Base-by-base conservation (phyloP, 768 basidiomycete species). In the Daedaleopsis sinensis region DNA sequence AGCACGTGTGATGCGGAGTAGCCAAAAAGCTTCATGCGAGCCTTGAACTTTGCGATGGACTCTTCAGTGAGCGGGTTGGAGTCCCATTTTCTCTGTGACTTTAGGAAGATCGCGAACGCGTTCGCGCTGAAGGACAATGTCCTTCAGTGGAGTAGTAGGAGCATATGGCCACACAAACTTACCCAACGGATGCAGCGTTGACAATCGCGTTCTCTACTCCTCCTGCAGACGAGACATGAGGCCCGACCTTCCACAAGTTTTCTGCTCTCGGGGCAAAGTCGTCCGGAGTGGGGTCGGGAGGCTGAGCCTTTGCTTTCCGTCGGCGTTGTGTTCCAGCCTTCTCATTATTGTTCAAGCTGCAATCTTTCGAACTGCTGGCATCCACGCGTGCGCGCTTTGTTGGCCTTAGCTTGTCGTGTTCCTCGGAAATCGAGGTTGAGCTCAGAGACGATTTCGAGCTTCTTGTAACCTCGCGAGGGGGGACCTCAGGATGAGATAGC, bases 81-180 rank as follows among this genome's bases (percentile, higher is more conserved):
- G 11, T 74, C 77, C 94, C 94, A 96, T 73, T 88, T 89, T 21
- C 90, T 79, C 66, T 94, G 93, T 0, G 88, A 90, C 73, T 94
- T 96, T 43, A 94, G 73, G 67, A 95, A 95, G 10, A 94, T 77
- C 0, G 90, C 92, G 65, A 95, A 90, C 5, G 91, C 84, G 55
- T 87, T 90, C n/a, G 91, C 93, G 0, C 90, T 91, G 59, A 23
- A 23, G 19, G 11, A 38, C 59, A 43, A 6, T 21, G 19, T 8
- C 54, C 44, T n/a, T 19, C 24, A 24, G 16, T 43, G 46, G 59
- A 39, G 11, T 5, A 32, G 27, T 16, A 42, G 19, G n/a, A 39
- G 46, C 16, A 4, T 56, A 59, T 32, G n/a, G 27, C 42, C 42
- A 24, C 1, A 16, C 10, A 32, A 55, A 68, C 76, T 51, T 61